phyloP scores from a whole-genome alignment of 148 eudicot genomes.

The Arctostaphylos glauca region DNA sequence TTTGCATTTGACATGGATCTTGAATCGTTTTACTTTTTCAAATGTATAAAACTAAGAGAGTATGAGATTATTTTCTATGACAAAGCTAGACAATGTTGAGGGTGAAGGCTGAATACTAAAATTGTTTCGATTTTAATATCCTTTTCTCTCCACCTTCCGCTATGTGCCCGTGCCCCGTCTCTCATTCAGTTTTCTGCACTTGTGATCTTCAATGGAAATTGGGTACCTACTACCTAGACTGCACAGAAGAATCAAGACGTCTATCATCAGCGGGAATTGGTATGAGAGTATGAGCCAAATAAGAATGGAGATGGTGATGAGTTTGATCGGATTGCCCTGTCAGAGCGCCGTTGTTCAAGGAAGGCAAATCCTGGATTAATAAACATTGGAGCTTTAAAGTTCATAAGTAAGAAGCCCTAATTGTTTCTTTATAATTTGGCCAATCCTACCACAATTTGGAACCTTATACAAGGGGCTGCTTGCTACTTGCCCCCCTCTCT shows the following conservation, averaged over 20 bases:
- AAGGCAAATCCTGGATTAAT: not conserved
- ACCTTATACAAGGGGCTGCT: not conserved
- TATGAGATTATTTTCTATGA: not conserved
- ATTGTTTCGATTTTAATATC: not conserved
- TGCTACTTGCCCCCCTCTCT: too few relatives aligned
- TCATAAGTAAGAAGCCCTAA: not conserved
- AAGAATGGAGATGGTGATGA: not conserved
- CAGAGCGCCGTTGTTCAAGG: not conserved
- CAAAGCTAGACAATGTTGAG: conserved; percentile 1
- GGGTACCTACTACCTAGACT: not conserved
- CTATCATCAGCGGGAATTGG: not conserved
- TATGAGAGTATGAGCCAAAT: not conserved
- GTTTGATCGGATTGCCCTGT: not conserved
- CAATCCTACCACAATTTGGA: not conserved
- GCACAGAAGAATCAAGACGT: not conserved
- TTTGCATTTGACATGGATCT: not conserved
- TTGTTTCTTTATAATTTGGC: not conserved
- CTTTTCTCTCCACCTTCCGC: not conserved
- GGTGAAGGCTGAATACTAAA: not conserved
- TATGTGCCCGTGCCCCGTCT: not conserved
- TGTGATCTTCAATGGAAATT: not conserved
- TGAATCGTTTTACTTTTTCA: not conserved
- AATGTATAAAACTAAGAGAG: not conserved
- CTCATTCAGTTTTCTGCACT: not conserved
- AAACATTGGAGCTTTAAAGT: not conserved